Evolutionary conservation across 192 early-diverging fungal species (phyloP), one percentile per base, ranked within the genome.

Genomic region (Coemansia reversa): DNA sequence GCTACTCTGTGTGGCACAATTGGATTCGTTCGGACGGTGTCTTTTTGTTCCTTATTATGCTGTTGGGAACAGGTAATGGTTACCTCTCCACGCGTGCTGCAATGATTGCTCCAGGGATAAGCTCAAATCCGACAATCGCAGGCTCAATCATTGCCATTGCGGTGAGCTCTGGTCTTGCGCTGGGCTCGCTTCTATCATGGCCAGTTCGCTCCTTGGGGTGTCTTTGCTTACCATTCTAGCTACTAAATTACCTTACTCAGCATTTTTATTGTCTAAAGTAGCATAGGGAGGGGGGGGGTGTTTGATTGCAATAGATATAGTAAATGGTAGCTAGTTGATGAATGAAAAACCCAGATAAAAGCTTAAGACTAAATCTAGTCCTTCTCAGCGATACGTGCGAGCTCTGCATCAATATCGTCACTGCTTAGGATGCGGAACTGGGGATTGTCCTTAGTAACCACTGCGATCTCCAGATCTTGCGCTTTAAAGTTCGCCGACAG

Each of bases 401-500:
- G 79, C 63, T 82, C 74, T 19, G 60, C 60, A 60, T 82, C 98
- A 70, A 99, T 99, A 67, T 98, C 91, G 8, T 82, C 79, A 48
- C 83, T 82, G 14, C 84, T 81, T 63, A 99, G 75, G 23, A 84
- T 84, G 52, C 88, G 89, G 88, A 98, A 98, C 58, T 79, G 69
- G 23, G 88, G 86, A 48, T 88, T 79, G 29, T 90, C 87, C 55
- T 83, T 82, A 23, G 87, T 89, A 19, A 98, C 94, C 51, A 97
- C 72, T 7, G 89, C 98, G 62, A 99, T 84, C 74, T 99, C 98
- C 67, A 99, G 85, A 67, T 99, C 98, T n/a, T 86, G 82, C 19
- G 93, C 85, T 82, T 99, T 99, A 67, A 99, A 94, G 81, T 96
- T 97, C 58, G 93, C 87, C 7, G 94, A 88, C 39, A 99, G 84